Evolutionary conservation across 176 grass and related monocot genomes (phyloP).

Genomic region (Aegilops umbellulata): DNA sequence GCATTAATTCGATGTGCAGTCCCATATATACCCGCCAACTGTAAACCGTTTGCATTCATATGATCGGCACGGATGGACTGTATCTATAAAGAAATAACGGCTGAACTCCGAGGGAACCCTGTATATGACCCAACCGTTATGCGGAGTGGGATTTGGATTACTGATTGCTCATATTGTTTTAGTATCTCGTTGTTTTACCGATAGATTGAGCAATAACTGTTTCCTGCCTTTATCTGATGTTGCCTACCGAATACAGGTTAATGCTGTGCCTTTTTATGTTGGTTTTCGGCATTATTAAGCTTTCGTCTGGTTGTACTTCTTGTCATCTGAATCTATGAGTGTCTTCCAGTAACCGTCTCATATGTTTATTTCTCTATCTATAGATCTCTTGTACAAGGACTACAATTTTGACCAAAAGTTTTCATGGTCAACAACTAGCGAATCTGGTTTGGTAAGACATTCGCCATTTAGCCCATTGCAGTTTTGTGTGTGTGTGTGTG

Average conservation of each 20-base stretch:
- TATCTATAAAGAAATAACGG: not conserved
- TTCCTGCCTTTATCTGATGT: not conserved
- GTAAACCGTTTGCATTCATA: not conserved
- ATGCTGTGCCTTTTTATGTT: not conserved
- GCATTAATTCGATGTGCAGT: not conserved
- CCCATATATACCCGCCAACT: not conserved
- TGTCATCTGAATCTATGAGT: not conserved
- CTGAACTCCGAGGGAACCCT: not conserved
- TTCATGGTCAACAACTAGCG: constrained; percentile 43
- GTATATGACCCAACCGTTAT: not conserved
- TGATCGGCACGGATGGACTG: not conserved
- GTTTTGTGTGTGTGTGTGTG: not conserved
- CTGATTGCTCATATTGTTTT: not conserved
- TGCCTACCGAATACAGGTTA: not conserved
- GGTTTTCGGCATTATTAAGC: not conserved
- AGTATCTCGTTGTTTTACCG: not conserved
- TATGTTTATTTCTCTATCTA: constrained; percentile 1
- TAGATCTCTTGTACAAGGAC: constrained; percentile 87
- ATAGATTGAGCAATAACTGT: not conserved
- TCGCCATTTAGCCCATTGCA: not conserved
- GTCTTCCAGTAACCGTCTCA: not conserved
- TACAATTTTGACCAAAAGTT: constrained; percentile 92
- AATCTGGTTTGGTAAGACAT: constrained; percentile 57
- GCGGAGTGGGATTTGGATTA: not conserved
- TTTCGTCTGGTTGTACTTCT: not conserved